Percentiles rank a stretch among this genome's conserved stretches.
phyloP scores from a whole-genome alignment of 2,329 filamentous ascomycete species.

The Colletotrichum cuscutae region DNA sequence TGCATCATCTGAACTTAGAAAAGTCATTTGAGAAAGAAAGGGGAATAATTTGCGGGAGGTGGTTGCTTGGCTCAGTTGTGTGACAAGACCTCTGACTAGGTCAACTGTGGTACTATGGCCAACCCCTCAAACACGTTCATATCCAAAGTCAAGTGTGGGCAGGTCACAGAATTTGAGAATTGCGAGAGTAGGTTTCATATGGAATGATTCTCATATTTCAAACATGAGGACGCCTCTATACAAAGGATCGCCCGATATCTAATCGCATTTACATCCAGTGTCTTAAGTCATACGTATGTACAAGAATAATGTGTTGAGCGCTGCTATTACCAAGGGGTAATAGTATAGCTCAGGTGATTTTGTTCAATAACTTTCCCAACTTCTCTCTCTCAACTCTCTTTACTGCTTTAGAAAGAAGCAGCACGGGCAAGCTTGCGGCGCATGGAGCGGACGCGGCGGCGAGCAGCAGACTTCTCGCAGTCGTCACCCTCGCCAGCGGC shows the following conservation, averaged over 20 bases:
- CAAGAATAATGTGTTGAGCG: slow-evolving; percentile 10
- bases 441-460: slow-evolving; percentile 30
- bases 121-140: too few species aligned
- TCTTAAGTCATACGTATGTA: slow-evolving; percentile 33
- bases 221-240: slow-evolving; percentile 21
- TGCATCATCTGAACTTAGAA: too few species aligned
- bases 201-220: slow-evolving; percentile 26
- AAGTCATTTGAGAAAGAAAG: too few species aligned
- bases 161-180: background rate
- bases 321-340: background rate
- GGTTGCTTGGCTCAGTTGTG: too few species aligned
- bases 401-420: background rate
- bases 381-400: background rate
- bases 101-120: too few species aligned
- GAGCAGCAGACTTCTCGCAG: slow-evolving; percentile 28
- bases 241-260: slow-evolving; percentile 8
- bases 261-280: slow-evolving; percentile 32
- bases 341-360: background rate
- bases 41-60: too few species aligned
- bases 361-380: background rate
- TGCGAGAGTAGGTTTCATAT: background rate
- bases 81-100: fast-evolving
- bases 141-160: too few species aligned
- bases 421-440: slow-evolving; percentile 14
- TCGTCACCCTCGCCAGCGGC: background rate